Evolutionary conservation across 2,329 filamentous ascomycete species (phyloP).

Genomic region (Sporothrix dimorphospora): DNA sequence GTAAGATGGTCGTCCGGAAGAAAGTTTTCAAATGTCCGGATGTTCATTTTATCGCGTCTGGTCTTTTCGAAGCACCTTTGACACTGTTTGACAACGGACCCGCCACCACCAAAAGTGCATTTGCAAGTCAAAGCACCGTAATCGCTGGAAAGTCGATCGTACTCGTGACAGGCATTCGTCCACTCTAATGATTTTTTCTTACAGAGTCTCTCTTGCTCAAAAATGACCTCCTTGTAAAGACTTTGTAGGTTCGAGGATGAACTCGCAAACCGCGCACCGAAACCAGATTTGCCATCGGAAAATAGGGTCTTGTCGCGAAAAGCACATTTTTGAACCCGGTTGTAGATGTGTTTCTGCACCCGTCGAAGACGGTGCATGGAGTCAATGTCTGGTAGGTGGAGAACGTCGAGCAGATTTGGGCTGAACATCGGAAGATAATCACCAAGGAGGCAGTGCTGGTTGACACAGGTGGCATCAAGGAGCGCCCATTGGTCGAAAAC

Average conservation of each 20-base stretch:
- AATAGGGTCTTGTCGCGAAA: constrained; percentile 50
- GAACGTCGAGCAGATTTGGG: constrained; percentile 54
- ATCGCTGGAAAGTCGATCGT: constrained; percentile 40
- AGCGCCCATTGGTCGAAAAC: constrained; percentile 61
- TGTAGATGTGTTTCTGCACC: constrained; percentile 54
- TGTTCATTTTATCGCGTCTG: constrained; percentile 40
- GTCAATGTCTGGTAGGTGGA: constrained; percentile 52
- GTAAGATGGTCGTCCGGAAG: constrained; percentile 42
- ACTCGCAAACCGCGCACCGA: constrained; percentile 53
- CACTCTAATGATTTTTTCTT: constrained; percentile 43
- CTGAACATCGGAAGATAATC: constrained; percentile 57
- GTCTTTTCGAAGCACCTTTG: constrained; percentile 43
- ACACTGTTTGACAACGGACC: constrained; percentile 39
- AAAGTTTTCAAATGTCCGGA: constrained; percentile 46
- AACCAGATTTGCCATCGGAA: constrained; percentile 45
- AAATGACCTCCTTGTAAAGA: constrained; percentile 37
- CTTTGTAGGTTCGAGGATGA: constrained; percentile 36
- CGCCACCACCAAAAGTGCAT: constrained; percentile 37
- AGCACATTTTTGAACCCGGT: constrained; percentile 40
- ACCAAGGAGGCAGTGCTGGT: constrained; percentile 50
- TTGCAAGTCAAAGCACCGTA: constrained; percentile 42
- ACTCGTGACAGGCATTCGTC: constrained; percentile 38
- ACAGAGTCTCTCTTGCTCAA: constrained; percentile 26
- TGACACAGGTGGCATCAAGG: constrained; percentile 55
- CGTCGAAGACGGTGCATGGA: constrained; percentile 56